Conservation (phyloP, 805 yeast genomes). For the Isabelozyma gotoi region DNA sequence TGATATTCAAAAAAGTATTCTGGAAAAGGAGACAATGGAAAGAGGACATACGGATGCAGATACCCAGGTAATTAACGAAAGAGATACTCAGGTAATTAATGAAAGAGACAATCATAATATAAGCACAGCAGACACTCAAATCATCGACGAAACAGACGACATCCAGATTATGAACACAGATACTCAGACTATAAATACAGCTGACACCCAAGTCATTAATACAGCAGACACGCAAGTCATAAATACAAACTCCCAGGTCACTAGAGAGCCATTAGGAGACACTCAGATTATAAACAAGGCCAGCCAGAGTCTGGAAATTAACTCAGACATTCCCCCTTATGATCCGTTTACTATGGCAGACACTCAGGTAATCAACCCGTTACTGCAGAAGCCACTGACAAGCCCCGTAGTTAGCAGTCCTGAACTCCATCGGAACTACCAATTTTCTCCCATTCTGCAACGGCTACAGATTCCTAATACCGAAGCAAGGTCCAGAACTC, state of each 20-base stretch:
- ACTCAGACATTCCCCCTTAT: too few relatives aligned
- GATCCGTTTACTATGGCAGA: too few relatives aligned
- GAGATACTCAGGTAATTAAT: background rate
- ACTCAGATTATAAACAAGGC: conserved; percentile 1
- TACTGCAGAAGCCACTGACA: background rate
- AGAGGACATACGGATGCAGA: too few relatives aligned
- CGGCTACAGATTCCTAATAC: background rate
- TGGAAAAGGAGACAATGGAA: too few relatives aligned
- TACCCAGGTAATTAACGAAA: background rate
- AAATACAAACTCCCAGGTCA: background rate
- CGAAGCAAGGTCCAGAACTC: conserved; percentile 12
- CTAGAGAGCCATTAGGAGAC: background rate
- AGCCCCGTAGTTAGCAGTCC: background rate
- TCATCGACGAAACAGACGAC: background rate
- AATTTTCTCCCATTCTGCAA: background rate
- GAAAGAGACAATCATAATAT: background rate
- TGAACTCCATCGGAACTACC: background rate
- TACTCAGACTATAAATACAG: background rate
- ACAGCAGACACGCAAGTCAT: conserved; percentile 11
- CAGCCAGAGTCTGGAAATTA: too few relatives aligned
- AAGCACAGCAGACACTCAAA: too few relatives aligned
- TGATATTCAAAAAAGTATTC: too few relatives aligned
- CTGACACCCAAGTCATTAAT: background rate
- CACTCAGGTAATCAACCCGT: background rate
- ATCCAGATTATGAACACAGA: background rate